Conservation (phyloP, 352 stramenopile species). For the Pythium sukuiense region DNA sequence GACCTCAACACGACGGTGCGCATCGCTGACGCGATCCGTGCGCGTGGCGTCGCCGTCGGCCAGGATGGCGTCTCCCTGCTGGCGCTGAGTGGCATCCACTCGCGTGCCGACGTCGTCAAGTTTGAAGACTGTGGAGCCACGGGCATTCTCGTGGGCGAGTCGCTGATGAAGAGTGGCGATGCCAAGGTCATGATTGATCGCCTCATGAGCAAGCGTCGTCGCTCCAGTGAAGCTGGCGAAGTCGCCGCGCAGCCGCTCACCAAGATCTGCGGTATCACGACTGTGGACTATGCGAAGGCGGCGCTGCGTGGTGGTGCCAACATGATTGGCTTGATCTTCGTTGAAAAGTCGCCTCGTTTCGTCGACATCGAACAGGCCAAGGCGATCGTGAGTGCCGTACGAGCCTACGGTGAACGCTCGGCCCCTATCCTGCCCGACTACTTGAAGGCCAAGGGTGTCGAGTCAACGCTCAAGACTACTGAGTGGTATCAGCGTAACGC, state of each 20-base stretch:
- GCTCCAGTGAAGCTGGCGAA: conserved; percentile 34
- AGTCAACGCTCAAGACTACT: conserved; percentile 26
- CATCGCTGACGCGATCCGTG: conserved; percentile 82
- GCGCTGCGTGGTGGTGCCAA: conserved; percentile 93
- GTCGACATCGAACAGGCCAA: conserved; percentile 84
- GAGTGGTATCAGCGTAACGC: conserved; percentile 87
- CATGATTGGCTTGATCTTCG: conserved; percentile 98
- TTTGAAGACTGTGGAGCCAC: conserved; percentile 89
- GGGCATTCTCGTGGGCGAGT: conserved; percentile 96
- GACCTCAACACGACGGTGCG: conserved; percentile 95
- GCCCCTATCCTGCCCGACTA: conserved; percentile 54
- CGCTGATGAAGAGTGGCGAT: conserved; percentile 96
- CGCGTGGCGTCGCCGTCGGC: conserved; percentile 67
- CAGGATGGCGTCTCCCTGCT: conserved; percentile 85
- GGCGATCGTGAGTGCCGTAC: conserved; percentile 90
- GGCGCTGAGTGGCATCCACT: conserved; percentile 96
- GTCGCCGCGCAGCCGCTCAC: conserved; percentile 51
- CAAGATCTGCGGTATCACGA: conserved; percentile 97
- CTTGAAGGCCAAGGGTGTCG: conserved; percentile 34
- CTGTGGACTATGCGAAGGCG: conserved; percentile 89
- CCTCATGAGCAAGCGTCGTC: conserved; percentile 46
- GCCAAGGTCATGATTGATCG: conserved; percentile 83
- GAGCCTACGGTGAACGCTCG: conserved; percentile 93
- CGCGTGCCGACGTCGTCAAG: conserved; percentile 89
- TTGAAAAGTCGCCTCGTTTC: conserved; percentile 88